Conservation (phyloP, 768 basidiomycete species). For the Coprinopsis marcescibilis region DNA sequence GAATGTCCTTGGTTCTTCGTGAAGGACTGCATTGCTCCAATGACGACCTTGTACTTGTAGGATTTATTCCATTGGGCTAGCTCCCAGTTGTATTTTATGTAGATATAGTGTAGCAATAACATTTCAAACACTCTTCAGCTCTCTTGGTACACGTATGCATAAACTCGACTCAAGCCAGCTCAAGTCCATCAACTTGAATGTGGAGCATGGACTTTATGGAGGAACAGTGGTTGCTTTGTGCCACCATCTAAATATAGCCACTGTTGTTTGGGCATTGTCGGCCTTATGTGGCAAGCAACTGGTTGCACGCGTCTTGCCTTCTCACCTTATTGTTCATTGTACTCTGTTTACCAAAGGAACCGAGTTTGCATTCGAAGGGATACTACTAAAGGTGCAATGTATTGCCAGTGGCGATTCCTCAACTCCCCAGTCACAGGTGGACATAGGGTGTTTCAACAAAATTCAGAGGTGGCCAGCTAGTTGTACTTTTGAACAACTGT, state of each 20-base stretch:
- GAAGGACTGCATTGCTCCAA: too few relatives aligned
- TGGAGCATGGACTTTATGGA: too few relatives aligned
- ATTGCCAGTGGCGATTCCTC: background rate
- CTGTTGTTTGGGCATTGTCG: background rate
- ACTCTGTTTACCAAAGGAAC: constrained; percentile 9
- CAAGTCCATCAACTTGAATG: too few relatives aligned
- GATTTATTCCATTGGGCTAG: too few relatives aligned
- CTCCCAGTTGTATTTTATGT: background rate
- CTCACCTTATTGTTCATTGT: constrained; percentile 12
- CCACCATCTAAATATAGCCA: background rate
- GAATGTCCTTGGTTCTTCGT: too few relatives aligned
- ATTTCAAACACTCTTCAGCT: too few relatives aligned
- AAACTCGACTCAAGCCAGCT: too few relatives aligned
- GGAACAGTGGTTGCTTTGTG: background rate
- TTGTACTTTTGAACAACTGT: too few relatives aligned
- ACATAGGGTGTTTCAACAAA: too few relatives aligned
- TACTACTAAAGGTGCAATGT: background rate
- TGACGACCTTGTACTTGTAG: too few relatives aligned
- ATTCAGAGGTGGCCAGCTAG: constrained; percentile 7
- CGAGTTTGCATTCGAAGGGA: background rate
- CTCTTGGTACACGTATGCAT: too few relatives aligned
- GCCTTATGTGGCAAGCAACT: background rate
- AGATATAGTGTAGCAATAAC: too few relatives aligned
- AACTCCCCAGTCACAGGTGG: constrained; percentile 25
- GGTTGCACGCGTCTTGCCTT: constrained; percentile 3